phyloP scores from a whole-genome alignment of 2,329 filamentous ascomycete species.

The Penicillium thymicola region DNA sequence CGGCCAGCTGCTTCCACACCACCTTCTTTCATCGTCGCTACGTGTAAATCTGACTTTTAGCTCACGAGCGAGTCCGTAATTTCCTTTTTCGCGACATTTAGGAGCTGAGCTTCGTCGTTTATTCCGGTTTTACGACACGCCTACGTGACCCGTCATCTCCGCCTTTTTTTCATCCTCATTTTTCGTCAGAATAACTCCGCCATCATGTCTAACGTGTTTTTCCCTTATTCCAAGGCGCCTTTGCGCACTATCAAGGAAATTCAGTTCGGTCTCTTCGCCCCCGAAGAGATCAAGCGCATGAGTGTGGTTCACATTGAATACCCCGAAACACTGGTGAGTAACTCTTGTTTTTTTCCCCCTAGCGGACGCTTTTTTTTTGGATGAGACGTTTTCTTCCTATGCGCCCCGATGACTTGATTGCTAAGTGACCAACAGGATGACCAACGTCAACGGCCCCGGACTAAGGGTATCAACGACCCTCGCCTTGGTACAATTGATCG shows the following conservation, averaged over 20 bases:
- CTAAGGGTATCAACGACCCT: conserved; percentile 90
- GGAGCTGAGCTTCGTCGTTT: conserved; percentile 15
- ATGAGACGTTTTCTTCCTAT: neutral
- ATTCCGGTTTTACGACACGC: conserved; percentile 10
- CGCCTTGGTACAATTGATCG: conserved; percentile 95
- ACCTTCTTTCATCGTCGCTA: conserved; percentile 33
- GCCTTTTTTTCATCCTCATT: conserved; percentile 9
- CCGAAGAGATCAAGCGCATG: conserved; percentile 99
- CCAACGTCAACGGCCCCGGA: conserved; percentile 82
- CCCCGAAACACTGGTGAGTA: conserved; percentile 85
- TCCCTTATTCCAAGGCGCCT: conserved; percentile 88
- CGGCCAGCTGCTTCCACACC: conserved; percentile 38
- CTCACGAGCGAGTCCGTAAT: conserved; percentile 11
- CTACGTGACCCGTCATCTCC: conserved; percentile 11
- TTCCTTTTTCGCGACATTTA: conserved; percentile 19
- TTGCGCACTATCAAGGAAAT: conserved; percentile 98
- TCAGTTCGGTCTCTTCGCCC: conserved; percentile 95
- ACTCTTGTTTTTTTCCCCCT: neutral
- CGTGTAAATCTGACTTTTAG: conserved; percentile 13
- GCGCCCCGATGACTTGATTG: conserved; percentile 8
- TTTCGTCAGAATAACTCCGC: conserved; percentile 30
- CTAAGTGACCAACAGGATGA: conserved; percentile 61
- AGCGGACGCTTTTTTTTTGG: neutral
- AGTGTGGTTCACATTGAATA: conserved; percentile 95
- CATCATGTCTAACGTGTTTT: conserved; percentile 88